These are phyloP conservation scores for Phytophthora citrophthora DNA, from an alignment of 352 stramenopile species.

Conservation along the genomic window DNA sequence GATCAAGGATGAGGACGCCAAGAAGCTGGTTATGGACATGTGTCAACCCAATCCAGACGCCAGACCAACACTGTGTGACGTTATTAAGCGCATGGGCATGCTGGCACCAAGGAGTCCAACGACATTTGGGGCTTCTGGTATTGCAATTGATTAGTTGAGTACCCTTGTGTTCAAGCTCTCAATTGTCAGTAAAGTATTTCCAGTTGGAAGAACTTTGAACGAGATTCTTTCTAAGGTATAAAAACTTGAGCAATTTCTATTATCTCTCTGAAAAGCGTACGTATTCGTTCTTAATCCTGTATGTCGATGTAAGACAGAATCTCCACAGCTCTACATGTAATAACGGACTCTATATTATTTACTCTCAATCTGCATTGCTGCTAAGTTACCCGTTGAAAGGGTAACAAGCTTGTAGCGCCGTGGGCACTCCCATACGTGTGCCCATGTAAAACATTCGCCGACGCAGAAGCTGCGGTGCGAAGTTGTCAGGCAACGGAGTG, in stretches of 20 bases:
- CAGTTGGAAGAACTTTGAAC: too few species aligned
- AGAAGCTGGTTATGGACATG: slow-evolving; percentile 14
- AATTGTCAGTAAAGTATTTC: too few species aligned
- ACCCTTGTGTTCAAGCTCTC: too few species aligned
- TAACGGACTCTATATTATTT: slow-evolving; percentile 1
- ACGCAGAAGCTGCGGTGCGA: slow-evolving; percentile 40
- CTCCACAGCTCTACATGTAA: too few species aligned
- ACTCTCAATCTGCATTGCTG: neutral
- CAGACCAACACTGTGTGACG: slow-evolving; percentile 3
- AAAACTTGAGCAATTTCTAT: too few species aligned
- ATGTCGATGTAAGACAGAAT: too few species aligned
- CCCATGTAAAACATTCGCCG: slow-evolving; percentile 54
- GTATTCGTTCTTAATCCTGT: too few species aligned
- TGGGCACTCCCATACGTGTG: slow-evolving; percentile 30
- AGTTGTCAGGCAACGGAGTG: slow-evolving; percentile 42
- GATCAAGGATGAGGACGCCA: neutral
- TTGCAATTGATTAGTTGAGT: too few species aligned
- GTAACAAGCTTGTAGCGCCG: slow-evolving; percentile 37
- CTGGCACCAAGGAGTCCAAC: neutral
- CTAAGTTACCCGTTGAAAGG: slow-evolving; percentile 29
- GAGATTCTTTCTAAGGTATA: too few species aligned
- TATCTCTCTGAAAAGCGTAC: too few species aligned
- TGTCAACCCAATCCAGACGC: slow-evolving; percentile 3
- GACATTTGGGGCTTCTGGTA: too few species aligned
- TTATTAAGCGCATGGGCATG: slow-evolving; percentile 9